These are phyloP conservation scores for Ganoderma lucidum DNA, from an alignment of 1,284 basidiomycete species.

Conservation along the genomic window DNA sequence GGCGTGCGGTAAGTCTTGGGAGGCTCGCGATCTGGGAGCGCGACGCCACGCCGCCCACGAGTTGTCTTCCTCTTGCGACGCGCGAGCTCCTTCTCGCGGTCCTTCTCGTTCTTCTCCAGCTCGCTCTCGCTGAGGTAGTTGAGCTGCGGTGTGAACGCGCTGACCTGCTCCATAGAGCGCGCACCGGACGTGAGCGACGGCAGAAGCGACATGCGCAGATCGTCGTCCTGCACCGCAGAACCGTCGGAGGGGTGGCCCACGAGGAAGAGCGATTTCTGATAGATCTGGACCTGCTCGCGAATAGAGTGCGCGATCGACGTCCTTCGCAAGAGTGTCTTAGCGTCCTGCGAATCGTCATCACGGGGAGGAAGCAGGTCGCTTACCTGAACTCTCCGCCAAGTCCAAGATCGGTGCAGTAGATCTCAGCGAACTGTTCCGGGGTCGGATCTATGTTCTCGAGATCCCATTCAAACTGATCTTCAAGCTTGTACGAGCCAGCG, in stretches of 20 bases:
- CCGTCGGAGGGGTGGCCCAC: constrained; percentile 90
- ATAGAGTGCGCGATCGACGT: constrained; percentile 97
- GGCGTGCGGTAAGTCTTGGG: constrained; percentile 91
- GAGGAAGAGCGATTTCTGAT: constrained; percentile 92
- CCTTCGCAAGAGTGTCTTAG: constrained; percentile 49
- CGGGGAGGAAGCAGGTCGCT: constrained; percentile 40
- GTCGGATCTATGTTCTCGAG: constrained; percentile 81
- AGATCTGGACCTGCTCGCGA: constrained; percentile 92
- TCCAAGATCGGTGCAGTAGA: constrained; percentile 90
- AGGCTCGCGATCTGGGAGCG: constrained; percentile 92
- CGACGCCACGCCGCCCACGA: constrained; percentile 88
- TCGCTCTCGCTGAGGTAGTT: constrained; percentile 91
- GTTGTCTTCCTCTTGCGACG: constrained; percentile 89
- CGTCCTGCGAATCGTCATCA: neutral
- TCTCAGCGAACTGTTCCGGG: constrained; percentile 93
- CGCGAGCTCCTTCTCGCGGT: constrained; percentile 91
- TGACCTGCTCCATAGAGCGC: constrained; percentile 78
- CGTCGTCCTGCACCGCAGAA: constrained; percentile 86
- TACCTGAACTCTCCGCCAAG: constrained; percentile 93
- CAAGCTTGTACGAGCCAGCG: constrained; percentile 91
- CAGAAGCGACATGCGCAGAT: constrained; percentile 90
- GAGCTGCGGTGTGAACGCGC: constrained; percentile 87
- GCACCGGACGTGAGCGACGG: constrained; percentile 78
- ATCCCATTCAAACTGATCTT: constrained; percentile 99
- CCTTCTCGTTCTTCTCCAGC: constrained; percentile 89